Conservation (phyloP, 306 rosid species). For the Clitoria ternatea region DNA sequence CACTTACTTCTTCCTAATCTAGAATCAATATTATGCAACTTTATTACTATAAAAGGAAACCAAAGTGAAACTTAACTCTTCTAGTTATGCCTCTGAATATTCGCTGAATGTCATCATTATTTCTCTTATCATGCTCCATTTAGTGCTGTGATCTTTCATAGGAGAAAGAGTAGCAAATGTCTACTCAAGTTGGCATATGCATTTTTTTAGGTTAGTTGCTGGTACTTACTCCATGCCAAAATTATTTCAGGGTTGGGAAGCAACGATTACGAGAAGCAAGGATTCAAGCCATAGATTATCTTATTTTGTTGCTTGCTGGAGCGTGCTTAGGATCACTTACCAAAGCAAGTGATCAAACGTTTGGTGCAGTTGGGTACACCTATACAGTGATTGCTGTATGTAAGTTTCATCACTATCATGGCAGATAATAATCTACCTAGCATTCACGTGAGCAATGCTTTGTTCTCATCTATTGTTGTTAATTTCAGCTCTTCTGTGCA, state of each 20-base stretch:
- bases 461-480: slow-evolving; percentile 19
- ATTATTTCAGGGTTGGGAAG: slow-evolving; percentile 64
- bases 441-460: slow-evolving; percentile 15
- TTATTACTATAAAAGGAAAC: not conserved
- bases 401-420: slow-evolving; percentile 40
- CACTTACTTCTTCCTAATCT: not conserved
- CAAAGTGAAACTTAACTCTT: not conserved
- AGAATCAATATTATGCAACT: not conserved
- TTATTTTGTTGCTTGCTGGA: slow-evolving; percentile 90
- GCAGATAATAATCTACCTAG: not conserved
- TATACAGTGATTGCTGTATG: slow-evolving; percentile 91
- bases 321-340: slow-evolving; percentile 92
- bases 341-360: slow-evolving; percentile 55
- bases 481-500: slow-evolving; percentile 89
- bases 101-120: not conserved
- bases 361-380: slow-evolving; percentile 76
- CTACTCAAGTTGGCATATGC: not conserved
- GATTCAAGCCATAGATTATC: slow-evolving; percentile 80
- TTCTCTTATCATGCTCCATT: not conserved
- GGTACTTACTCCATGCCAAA: slow-evolving; percentile 18
- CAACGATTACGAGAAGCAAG: slow-evolving; percentile 87
- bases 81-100: not conserved
- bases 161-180: not conserved
- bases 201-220: slow-evolving; percentile 17
- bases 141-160: not conserved